These are phyloP conservation scores for Alectoria sarmentosa DNA, from an alignment of 495 filamentous ascomycete species.

Conservation along the genomic window DNA sequence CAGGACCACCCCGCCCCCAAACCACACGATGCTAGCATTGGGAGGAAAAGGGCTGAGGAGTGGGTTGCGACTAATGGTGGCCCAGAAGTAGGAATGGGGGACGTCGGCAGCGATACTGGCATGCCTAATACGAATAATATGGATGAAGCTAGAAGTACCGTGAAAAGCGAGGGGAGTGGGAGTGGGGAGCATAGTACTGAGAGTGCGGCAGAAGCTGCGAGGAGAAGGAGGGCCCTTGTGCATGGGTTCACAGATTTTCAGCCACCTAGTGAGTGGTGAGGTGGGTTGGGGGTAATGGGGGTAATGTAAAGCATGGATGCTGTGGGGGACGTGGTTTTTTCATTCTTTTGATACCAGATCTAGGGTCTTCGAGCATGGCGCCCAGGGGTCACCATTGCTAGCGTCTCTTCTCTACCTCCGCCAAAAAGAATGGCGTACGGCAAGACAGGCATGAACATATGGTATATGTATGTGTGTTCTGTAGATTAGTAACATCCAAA, in stretches of 20 bases:
- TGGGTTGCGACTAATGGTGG: constrained; percentile 22
- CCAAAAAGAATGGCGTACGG: background rate
- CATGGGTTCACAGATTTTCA: constrained; percentile 29
- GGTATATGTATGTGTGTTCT: background rate
- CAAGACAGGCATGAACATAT: background rate
- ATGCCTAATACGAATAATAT: constrained; percentile 15
- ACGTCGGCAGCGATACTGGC: constrained; percentile 21
- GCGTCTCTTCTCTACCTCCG: background rate
- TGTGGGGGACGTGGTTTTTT: background rate
- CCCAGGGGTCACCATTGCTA: background rate
- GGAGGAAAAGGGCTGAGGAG: constrained; percentile 25
- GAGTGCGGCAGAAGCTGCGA: constrained; percentile 20
- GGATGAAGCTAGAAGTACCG: constrained; percentile 12
- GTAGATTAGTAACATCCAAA: background rate
- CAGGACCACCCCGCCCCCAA: constrained; percentile 14
- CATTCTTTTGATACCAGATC: constrained; percentile 14
- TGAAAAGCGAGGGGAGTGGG: constrained; percentile 16
- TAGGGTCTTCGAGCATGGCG: constrained; percentile 7
- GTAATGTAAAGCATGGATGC: too few species aligned
- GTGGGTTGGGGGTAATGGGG: background rate
- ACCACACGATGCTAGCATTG: constrained; percentile 15
- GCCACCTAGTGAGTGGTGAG: constrained; percentile 27
- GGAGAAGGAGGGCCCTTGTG: constrained; percentile 25
- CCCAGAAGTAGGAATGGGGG: constrained; percentile 12
- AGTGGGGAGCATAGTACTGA: constrained; percentile 21